Evolutionary conservation across 495 filamentous ascomycete genomes (phyloP), one percentile per base, ranked within the genome.

Genomic region (Ascobolus immersus): DNA sequence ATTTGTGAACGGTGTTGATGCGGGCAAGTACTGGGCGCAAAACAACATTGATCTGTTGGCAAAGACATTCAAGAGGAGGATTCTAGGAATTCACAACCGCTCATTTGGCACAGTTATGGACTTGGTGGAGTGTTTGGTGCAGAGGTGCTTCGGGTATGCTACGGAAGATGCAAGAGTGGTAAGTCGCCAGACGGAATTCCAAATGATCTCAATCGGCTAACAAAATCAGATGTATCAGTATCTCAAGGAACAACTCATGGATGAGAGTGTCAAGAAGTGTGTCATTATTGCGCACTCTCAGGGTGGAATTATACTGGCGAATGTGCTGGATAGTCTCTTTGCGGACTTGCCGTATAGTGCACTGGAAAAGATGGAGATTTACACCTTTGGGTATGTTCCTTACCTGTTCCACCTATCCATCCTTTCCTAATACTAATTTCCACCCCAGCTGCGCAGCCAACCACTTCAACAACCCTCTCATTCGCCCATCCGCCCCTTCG

Each of bases 391-490:
- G 39, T 45, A 38, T 14, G 13, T 9, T 29, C 33, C 15, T 21
- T 19, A 39, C 29, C 33, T 22, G 12, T 7, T 14, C 22, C 35
- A 22, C 13, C 21, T 20, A 4, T 11, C 5, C 14, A 12, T 35
- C 29, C 7, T 4, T 11, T 21, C n/a, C 12, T 26, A 20, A 21
- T 32, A 20, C 32, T 34, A 25, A 42, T 34, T 36, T n/a, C n/a
- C n/a, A n/a, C n/a, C n/a, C n/a, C n/a, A 45, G 43, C 6, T 71
- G 65, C 35, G 77, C 77, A 5, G 75, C 79, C 2, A 84, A 81
- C 42, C 79, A 86, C 50, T 90, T 84, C 49, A 84, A 81, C 50
- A 81, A 82, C 39, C 79, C 78, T 4, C 64, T 62, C 39, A 55
- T 56, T 5, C 20, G 15, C 10, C 36, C 35, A 21, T 37, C 40